phyloP scores from a whole-genome alignment of 1,139 yeast genomes.

The Casaregolazyma lundiana region DNA sequence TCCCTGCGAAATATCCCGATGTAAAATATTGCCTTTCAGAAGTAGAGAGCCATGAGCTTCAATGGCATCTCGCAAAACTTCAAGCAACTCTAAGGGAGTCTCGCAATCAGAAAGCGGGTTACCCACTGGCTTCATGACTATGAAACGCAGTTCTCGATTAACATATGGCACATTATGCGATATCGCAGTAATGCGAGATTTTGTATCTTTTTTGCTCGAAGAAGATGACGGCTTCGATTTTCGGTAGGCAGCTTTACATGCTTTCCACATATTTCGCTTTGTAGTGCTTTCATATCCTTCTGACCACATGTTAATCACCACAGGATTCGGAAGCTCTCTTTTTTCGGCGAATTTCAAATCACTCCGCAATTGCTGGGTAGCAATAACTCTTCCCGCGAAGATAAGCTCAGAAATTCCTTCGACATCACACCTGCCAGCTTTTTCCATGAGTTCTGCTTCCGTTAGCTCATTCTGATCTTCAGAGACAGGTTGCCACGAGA shows the following conservation, averaged over 20 bases:
- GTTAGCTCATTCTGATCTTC: not conserved
- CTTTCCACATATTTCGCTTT: too few relatives aligned
- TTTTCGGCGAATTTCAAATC: too few relatives aligned
- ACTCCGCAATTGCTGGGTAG: too few relatives aligned
- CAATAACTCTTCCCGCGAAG: too few relatives aligned
- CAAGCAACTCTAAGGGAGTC: not conserved
- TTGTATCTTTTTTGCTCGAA: too few relatives aligned
- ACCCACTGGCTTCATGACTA: not conserved
- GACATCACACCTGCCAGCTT: not conserved
- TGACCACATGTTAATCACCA: too few relatives aligned
- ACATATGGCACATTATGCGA: not conserved
- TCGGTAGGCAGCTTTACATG: too few relatives aligned
- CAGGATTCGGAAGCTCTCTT: too few relatives aligned
- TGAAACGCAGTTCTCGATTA: not conserved
- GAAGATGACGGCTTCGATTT: too few relatives aligned
- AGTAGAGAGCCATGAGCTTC: not conserved
- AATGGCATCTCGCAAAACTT: not conserved
- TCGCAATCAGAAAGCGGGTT: not conserved
- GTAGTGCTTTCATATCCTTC: too few relatives aligned
- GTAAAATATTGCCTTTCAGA: not conserved
- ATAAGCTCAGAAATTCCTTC: not conserved
- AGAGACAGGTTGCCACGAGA: not conserved
- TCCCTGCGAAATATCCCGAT: not conserved
- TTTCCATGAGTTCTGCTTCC: not conserved
- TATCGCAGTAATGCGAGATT: not conserved